Evolutionary conservation across 371 early-diverging fungal genomes (phyloP), one percentile per base, ranked within the genome.

Genomic region (Rhizopus arrhizus): DNA sequence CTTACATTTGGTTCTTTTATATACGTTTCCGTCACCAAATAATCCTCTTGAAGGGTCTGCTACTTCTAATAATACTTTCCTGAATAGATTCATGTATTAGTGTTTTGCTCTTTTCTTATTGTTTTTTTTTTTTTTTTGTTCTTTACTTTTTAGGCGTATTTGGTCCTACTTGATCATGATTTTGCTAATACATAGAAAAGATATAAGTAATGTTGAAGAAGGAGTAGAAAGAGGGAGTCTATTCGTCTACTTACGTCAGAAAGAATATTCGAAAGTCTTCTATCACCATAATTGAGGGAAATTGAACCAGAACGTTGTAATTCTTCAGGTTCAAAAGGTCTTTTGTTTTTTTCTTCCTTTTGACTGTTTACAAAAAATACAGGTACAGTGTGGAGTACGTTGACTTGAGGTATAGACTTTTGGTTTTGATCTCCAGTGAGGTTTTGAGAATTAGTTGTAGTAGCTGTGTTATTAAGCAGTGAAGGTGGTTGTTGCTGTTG

Each of bases 251-350:
- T 52, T 67, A 67, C 68, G 45, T 67, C 56, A 36, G 62, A 33
- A 6, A 62, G 41, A 35, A 67, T 52, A 11, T 53, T 43, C 15
- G 68, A 67, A 12, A 67, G 59, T 53, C 68, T 55, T 59, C 68
- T 54, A 28, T 67, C 59, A 6, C 63, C 68, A 42, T 67, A 52
- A 3, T 59, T 59, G 34, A 54, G 48, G 1, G 55, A 46, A 16
- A 50, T 12, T 5, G 58, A 54, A 8, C 52, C 15, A 4, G 55
- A 40, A 0, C 49, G 22, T 43, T 12, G 58, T 5, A 34, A 15
- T 9, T 58, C 22, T 22, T 22, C 51, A 12, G 32, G 42, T 29
- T 55, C 53, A 11, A 57, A 8, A 11, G 33, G 11, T 5, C 32
- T 5, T 15, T 51, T 34, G 15, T 11, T 38, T 22, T 47, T 22